Base-by-base conservation (phyloP, 2,329 filamentous ascomycete genomes). In the Epicoccum sorghinum region DNA sequence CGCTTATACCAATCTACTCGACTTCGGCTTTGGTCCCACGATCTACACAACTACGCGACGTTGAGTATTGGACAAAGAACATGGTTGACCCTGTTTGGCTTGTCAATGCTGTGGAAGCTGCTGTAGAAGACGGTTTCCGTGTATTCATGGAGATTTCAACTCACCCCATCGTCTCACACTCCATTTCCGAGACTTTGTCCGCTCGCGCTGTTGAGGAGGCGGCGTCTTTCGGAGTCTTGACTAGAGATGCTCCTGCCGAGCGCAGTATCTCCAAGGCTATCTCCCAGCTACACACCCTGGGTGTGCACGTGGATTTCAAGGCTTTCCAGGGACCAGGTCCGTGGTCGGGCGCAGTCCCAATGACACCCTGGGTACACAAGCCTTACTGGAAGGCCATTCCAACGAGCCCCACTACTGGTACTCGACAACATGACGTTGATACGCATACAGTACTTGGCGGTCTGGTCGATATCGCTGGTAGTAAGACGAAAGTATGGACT, bases 121-220 rank as follows among this genome's bases (percentile, higher is more conserved):
- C 74, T 0, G 65, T 68, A 0, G 66, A 75, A 1, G 78, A 79
- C 48, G 75, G 74, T 2, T 71, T 68, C 44, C 60, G 72, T 4
- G 14, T 75, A 1, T 79, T 79, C 58, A 36, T 79, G 3, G 78
- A 80, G 53, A 69, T 79, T 0, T 78, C 77, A 0, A 66, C 59
- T 4, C 78, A 80, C 44, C 76, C 77, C 0, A 71, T 80, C 35
- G 64, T 80, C 5, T 62, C 69, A 3, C 74, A 80, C 43, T 79
- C 77, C 0, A 68, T 80, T 27, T 70, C 66, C 4, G 77, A 80
- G 42, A 79, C 73, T 0, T 30, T 79, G 1, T 55, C 71, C 10
- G 64, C 73, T 27, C 47, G 45, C 5, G 68, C 66, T 1, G 51
- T 75, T 6, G 67, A 73, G 3, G 72, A 76, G 4, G 65, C 54